Conservation (phyloP, 2,329 filamentous ascomycete species). For the Beauveria pseudobassiana region DNA sequence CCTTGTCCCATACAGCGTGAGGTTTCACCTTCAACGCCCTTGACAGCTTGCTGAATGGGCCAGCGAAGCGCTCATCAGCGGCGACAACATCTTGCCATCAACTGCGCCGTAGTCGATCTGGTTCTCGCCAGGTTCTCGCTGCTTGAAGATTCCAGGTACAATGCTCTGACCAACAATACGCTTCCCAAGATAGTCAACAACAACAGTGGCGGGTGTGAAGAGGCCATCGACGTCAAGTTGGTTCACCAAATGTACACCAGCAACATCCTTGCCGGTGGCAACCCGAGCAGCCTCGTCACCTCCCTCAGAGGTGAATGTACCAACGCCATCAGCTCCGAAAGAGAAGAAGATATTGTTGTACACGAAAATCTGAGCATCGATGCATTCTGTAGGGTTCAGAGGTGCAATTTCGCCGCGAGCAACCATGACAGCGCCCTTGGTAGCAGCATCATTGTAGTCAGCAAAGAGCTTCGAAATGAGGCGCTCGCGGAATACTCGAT, state of each 20-base stretch:
- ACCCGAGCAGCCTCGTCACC: slow-evolving; percentile 94
- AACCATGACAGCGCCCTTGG: slow-evolving; percentile 84
- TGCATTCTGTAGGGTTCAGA: slow-evolving; percentile 86
- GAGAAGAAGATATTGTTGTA: slow-evolving; percentile 99
- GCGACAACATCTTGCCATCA: slow-evolving; percentile 91
- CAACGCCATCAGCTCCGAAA: slow-evolving; percentile 93
- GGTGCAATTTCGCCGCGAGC: slow-evolving; percentile 88
- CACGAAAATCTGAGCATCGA: slow-evolving; percentile 95
- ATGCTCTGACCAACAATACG: slow-evolving; percentile 97
- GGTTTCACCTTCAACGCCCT: slow-evolving; percentile 87
- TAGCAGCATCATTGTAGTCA: slow-evolving; percentile 94
- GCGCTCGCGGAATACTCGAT: slow-evolving; percentile 90
- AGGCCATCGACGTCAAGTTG: slow-evolving; percentile 92
- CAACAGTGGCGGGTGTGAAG: slow-evolving; percentile 91
- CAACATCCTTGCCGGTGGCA: slow-evolving; percentile 92
- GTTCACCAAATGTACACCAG: slow-evolving; percentile 90
- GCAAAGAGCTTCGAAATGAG: slow-evolving; percentile 93
- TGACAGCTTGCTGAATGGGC: slow-evolving; percentile 83
- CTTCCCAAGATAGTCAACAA: slow-evolving; percentile 95
- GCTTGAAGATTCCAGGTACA: slow-evolving; percentile 98
- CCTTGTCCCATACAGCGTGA: slow-evolving; percentile 97
- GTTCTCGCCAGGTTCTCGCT: slow-evolving; percentile 92
- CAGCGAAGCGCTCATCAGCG: slow-evolving; percentile 76
- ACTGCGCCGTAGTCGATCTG: slow-evolving; percentile 98
- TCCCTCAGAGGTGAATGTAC: slow-evolving; percentile 92